phyloP scores from a whole-genome alignment of 2,329 filamentous ascomycete species.

The Fusarium heterosporum region DNA sequence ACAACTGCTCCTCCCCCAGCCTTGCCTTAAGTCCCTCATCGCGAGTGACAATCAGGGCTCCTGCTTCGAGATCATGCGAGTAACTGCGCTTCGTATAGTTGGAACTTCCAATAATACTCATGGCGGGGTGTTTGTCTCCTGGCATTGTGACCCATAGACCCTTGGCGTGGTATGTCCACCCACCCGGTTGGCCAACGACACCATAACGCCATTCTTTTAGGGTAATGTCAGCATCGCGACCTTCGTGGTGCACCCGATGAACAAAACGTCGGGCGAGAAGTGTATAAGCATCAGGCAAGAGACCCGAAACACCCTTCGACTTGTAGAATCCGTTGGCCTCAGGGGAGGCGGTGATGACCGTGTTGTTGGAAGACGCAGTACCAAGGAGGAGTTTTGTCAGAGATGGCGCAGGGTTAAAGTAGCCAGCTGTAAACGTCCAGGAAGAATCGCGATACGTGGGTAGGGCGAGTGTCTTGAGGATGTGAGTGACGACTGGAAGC shows the following conservation, averaged over 20 bases:
- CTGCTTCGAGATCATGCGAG: slow-evolving; percentile 89
- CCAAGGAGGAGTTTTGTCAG: slow-evolving; percentile 83
- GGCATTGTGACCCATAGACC: slow-evolving; percentile 89
- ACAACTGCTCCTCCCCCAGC: slow-evolving; percentile 82
- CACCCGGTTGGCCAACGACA: slow-evolving; percentile 80
- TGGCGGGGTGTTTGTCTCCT: slow-evolving; percentile 72
- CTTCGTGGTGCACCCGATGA: slow-evolving; percentile 62
- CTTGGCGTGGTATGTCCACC: slow-evolving; percentile 99
- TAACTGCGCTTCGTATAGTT: slow-evolving; percentile 98
- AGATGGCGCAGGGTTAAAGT: slow-evolving; percentile 94
- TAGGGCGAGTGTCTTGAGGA: slow-evolving; percentile 75
- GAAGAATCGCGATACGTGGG: slow-evolving; percentile 75
- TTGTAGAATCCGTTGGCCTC: slow-evolving; percentile 96
- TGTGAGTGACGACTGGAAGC: slow-evolving; percentile 79
- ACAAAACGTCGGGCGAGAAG: slow-evolving; percentile 87
- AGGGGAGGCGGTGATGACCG: slow-evolving; percentile 91
- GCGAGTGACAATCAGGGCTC: slow-evolving; percentile 84
- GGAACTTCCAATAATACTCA: slow-evolving; percentile 89
- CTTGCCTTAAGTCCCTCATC: slow-evolving; percentile 77
- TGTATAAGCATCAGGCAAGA: slow-evolving; percentile 92
- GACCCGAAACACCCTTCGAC: slow-evolving; percentile 86
- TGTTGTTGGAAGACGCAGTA: slow-evolving; percentile 76
- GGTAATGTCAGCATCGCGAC: slow-evolving; percentile 68
- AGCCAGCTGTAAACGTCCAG: slow-evolving; percentile 98
- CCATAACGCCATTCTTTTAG: slow-evolving; percentile 91